Conservation (phyloP, 2,329 filamentous ascomycete genomes). For the Fusarium veterinarium region DNA sequence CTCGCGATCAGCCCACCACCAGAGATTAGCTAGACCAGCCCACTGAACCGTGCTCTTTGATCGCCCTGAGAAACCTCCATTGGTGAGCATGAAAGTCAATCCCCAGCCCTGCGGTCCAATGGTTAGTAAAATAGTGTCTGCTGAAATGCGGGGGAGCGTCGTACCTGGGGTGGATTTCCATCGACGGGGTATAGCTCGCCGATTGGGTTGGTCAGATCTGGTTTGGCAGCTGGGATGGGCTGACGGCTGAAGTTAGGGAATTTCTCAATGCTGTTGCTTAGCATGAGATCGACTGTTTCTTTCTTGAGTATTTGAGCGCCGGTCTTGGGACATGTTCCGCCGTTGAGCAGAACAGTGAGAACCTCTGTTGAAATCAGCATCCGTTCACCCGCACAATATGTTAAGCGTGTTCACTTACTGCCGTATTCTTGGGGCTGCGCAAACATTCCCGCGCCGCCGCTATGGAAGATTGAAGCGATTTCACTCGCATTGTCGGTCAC, state of each 20-base stretch:
- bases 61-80: conserved; percentile 62
- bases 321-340: conserved; percentile 69
- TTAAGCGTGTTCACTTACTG: conserved; percentile 54
- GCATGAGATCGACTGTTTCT: conserved; percentile 72
- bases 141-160: no score
- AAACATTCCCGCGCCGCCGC: conserved; percentile 71
- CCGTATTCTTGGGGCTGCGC: conserved; percentile 70
- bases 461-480: conserved; percentile 61
- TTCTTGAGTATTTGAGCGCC: conserved; percentile 64
- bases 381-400: not conserved
- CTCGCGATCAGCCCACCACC: conserved; percentile 72
- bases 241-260: conserved; percentile 64
- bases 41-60: conserved; percentile 64
- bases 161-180: conserved; percentile 60
- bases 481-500: conserved; percentile 57
- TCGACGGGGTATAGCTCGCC: conserved; percentile 62
- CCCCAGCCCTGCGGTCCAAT: conserved; percentile 64
- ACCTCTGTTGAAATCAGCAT: conserved; percentile 57
- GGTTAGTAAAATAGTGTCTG: not conserved
- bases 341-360: conserved; percentile 71
- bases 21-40: conserved; percentile 70
- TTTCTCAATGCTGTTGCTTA: conserved; percentile 69
- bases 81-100: conserved; percentile 66
- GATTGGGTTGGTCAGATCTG: conserved; percentile 58
- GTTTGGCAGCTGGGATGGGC: conserved; percentile 59